Conservation (phyloP, 768 basidiomycete species). For the Gloeostereum incarnatum region DNA sequence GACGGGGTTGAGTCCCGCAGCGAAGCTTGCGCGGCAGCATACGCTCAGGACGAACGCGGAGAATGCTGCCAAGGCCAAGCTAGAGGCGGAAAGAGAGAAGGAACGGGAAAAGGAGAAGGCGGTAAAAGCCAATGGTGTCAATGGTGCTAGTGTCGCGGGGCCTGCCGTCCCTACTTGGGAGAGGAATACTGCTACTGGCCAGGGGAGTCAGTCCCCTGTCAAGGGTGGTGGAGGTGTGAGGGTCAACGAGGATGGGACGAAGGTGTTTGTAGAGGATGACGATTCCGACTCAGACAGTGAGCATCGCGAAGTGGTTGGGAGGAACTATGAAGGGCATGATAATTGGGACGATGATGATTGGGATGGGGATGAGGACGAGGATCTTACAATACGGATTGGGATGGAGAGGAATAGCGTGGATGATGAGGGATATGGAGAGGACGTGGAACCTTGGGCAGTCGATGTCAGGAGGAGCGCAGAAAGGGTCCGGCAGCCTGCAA, state of each 20-base stretch:
- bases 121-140: constrained; percentile 16
- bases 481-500: constrained; percentile 53
- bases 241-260: constrained; percentile 59
- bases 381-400: constrained; percentile 61
- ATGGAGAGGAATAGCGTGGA: constrained; percentile 40
- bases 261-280: constrained; percentile 65
- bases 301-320: constrained; percentile 39
- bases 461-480: constrained; percentile 68
- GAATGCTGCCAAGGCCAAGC: constrained; percentile 59
- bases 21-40: constrained; percentile 83
- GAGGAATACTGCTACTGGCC: constrained; percentile 62
- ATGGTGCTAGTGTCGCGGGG: constrained; percentile 18
- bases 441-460: constrained; percentile 72
- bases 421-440: constrained; percentile 40
- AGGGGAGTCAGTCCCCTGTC: constrained; percentile 35
- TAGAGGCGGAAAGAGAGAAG: constrained; percentile 44
- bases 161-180: constrained; percentile 67
- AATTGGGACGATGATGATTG: constrained; percentile 76
- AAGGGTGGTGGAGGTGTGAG: constrained; percentile 26
- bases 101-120: constrained; percentile 33
- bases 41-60: constrained; percentile 84
- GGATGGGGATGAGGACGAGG: constrained; percentile 57
- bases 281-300: constrained; percentile 42
- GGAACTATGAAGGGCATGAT: constrained; percentile 36
- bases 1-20: constrained; percentile 82